Evolutionary conservation across 768 basidiomycete genomes (phyloP), one percentile per base, ranked within the genome.

Genomic region (Calocybe cyanea): DNA sequence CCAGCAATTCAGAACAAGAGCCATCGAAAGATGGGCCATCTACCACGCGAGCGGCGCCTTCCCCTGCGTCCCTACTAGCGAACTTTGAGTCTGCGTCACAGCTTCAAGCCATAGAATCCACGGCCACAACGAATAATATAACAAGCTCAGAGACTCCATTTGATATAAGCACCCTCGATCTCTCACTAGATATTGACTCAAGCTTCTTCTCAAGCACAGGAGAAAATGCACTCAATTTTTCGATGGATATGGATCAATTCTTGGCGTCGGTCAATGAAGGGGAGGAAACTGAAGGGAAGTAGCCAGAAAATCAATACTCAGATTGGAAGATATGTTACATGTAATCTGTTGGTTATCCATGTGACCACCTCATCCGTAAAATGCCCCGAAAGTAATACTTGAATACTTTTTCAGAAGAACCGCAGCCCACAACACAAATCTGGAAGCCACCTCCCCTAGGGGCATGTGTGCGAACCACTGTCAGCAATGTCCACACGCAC

Each of bases 181-280:
- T 79, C 4, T 66, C 72, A 5, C n/a, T n/a, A 28, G 66, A 67
- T 41, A 62, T 81, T 41, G 63, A 65, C 43, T 53, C 69, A 19
- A 63, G 64, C 31, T 76, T 80, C 48, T 75, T 75, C 51, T 62
- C 60, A 1, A 57, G 65, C 43, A 51, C 62, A 23, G 49, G 62
- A 36, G 60, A 64, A 34, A n/a, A 65, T 4, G 76, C 69, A 28
- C 69, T 80, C 62, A 69, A 63, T 49, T 70, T 80, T 50, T 31
- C 61, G 1, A 64, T 69, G 59, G 78, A 78, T 52, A 77, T 83
- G 76, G 77, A 78, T 35, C 68, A 71, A 14, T 66, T 83, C 41
- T 60, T 82, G 56, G 69, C 65, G 37, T 74, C 80, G 63, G 49
- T 50, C 14, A 46, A 33, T 34, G 56, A 57, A 41, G 52, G 53